Evolutionary conservation across 371 early-diverging fungal genomes (phyloP).

Genomic region (Mortierella sp.): DNA sequence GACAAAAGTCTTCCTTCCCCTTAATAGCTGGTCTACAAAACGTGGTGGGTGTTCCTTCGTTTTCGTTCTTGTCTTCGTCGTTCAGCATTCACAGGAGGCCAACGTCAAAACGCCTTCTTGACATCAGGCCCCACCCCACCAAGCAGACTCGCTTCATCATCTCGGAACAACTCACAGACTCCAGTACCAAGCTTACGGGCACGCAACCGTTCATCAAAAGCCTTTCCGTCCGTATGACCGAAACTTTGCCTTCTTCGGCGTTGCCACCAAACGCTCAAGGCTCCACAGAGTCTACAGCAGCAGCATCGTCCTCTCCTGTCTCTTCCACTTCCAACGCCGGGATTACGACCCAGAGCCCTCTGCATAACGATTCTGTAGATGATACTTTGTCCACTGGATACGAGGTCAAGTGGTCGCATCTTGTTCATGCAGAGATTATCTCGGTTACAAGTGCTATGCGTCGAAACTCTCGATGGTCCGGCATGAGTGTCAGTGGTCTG

Average conservation of each 20-base stretch:
- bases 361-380: not conserved
- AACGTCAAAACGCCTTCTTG: too few species aligned
- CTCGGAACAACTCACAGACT: too few species aligned
- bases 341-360: conserved; percentile 8
- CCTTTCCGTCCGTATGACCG: conserved; percentile 24
- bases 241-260: conserved; percentile 27
- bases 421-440: conserved; percentile 84
- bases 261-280: conserved; percentile 20
- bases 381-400: conserved; percentile 37
- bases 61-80: too few species aligned
- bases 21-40: too few species aligned
- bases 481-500: conserved; percentile 68
- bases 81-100: too few species aligned
- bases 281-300: conserved; percentile 5
- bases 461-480: conserved; percentile 88
- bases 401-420: conserved; percentile 78
- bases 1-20: too few species aligned
- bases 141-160: too few species aligned
- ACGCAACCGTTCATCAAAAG: not conserved
- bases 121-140: too few species aligned
- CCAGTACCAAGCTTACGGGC: not conserved
- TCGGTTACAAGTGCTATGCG: conserved; percentile 85
- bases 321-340: conserved; percentile 17
- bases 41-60: too few species aligned
- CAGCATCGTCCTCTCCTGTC: conserved; percentile 13